Evolutionary conservation across 805 yeast species (phyloP).

Genomic region (Nakazawaea siamensis): DNA sequence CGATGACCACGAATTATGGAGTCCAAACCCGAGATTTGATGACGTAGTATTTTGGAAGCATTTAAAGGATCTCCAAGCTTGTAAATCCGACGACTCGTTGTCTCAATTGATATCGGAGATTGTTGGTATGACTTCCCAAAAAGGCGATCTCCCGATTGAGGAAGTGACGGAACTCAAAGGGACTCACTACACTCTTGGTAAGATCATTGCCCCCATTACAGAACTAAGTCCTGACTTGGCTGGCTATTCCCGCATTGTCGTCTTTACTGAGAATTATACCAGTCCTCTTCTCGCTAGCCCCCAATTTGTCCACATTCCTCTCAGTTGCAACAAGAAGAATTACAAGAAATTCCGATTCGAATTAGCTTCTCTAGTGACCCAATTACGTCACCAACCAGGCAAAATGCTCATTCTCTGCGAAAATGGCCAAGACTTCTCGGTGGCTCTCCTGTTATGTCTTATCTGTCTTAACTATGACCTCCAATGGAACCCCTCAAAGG

Average conservation of each 20-base stretch:
- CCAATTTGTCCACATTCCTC: constrained; percentile 1
- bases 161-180: no score
- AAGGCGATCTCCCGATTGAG: no score
- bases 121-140: no score
- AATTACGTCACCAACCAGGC: constrained; percentile 12
- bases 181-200: no score
- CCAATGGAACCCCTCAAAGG: constrained; percentile 27
- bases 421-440: constrained; percentile 57
- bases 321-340: constrained; percentile 5
- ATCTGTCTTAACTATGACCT: constrained; percentile 37
- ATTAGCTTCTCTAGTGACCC: neutral
- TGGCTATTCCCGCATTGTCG: no score
- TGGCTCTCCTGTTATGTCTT: constrained; percentile 47
- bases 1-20: constrained; percentile 90
- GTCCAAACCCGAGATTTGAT: constrained; percentile 32
- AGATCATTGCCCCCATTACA: no score
- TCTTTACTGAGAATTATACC: no score
- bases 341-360: constrained; percentile 7
- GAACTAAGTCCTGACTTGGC: no score
- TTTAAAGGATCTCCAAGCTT: no score
- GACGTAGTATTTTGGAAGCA: constrained; percentile 53
- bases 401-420: constrained; percentile 52
- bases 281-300: no score
- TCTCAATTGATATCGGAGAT: no score
- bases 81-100: no score